Base-by-base conservation (phyloP, 306 rosid species). In the Gleditsia sinensis region DNA sequence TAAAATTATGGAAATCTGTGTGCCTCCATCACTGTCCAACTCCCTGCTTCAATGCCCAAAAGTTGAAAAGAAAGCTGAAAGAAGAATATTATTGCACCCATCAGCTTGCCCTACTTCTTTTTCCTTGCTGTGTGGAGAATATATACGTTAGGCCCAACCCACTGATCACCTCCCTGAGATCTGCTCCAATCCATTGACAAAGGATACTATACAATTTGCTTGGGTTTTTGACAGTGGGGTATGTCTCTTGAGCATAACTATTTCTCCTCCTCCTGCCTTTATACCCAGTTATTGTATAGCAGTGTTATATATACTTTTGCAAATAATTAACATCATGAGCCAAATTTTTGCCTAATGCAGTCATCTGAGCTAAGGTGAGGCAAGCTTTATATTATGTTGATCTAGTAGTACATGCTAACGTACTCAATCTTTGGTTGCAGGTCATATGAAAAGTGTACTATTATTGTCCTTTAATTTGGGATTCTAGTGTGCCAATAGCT, bases 1-100 rank as follows among this genome's bases (percentile, higher is more conserved):
- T 65, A 80, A 37, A 63, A 81, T 75, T 67, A 75, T 86, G 79
- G 85, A 89, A 57, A 83, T 67, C 64, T 78, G 88, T 75, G 87
- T 81, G 78, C 83, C 32, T 62, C 81, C 76, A 72, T 86, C 79
- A 81, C 77, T 83, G 74, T 84, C 83, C 78, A 81, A 72, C 32
- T 71, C 77, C 57, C 48, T 36, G 28, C 67, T 36, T 74, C 13
- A 56, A 71, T 62, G 61, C 60, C 64, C 54, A 63, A 75, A 78
- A 55, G 74, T 37, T 46, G 19, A 30, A 46, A 48, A 34, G 32
- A 51, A 9, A 10, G 14, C 60, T 63, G 33, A 19, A 9, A 34
- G 49, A 16, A 7, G 20, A 71, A 54, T 56, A 55, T 28, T 9
- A 61, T 60, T 25, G 48, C 75, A 37, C 20, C 50, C 56, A 19